Base-by-base conservation (phyloP, 2,329 filamentous ascomycete genomes). In the Neonectria ditissima region DNA sequence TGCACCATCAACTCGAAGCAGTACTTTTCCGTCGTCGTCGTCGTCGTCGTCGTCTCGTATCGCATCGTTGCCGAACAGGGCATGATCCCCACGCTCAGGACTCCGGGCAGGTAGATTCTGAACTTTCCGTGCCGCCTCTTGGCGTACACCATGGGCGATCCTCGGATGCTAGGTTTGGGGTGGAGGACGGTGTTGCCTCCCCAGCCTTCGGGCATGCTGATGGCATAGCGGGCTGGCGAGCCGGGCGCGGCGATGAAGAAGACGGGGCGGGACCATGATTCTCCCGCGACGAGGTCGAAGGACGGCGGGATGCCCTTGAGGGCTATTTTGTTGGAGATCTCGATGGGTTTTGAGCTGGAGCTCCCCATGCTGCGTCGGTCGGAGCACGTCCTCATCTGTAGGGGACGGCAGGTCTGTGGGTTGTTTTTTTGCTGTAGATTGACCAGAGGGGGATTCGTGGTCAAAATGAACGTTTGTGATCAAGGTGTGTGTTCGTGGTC, bases 1-100 rank as follows among this genome's bases (percentile, higher is more conserved):
- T 63, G 61, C 1, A 71, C 65, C 10, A 43, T 58, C 56, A 71
- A 62, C 1, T 55, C 63, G 48, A 71, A 71, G 2, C 6, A 20
- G 8, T 60, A 69, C 0, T 44, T 44, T 2, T 41, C 62, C 1
- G 55, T 48, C 4, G 55, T 16, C n/a, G n/a, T n/a, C n/a, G n/a
- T n/a, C n/a, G n/a, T n/a, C n/a, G n/a, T n/a, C n/a, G 0, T 62
- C 52, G 30, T 16, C 16, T 69, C 57, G 34, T 43, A 62, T 1
- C 34, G 26, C 66, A 70, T 59, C 0, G 20, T 56, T 16, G 55
- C 55, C 20, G 61, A 54, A n/a, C 26, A 24, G 3, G 66, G 22
- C 1, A 57, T 32, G 8, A 70, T 62, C 0, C 53, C 67, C 16
- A 30, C 63, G 1, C 28, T 58, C 0, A 63, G 60, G 0, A 70